Evolutionary conservation across 805 yeast genomes (phyloP).

Genomic region (Hanseniaspora lindneri): DNA sequence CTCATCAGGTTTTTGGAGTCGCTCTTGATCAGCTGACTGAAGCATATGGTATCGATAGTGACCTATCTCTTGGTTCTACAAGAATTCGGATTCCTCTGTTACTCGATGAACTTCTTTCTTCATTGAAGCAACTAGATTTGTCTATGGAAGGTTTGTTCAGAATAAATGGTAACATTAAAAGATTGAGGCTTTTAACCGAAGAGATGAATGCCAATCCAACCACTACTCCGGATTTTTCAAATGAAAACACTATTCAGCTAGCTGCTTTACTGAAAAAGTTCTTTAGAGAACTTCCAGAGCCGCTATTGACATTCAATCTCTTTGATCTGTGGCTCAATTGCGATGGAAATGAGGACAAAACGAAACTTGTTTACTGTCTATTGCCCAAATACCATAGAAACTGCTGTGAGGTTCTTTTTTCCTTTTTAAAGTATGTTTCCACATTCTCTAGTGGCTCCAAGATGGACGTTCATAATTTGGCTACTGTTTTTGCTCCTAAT

Average conservation of each 20-base stretch:
- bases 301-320: slow-evolving; percentile 63
- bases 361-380: slow-evolving; percentile 44
- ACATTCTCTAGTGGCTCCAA: slow-evolving; percentile 90
- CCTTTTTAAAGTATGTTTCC: slow-evolving; percentile 88
- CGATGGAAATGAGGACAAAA: slow-evolving; percentile 39
- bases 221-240: slow-evolving; percentile 54
- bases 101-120: slow-evolving; percentile 72
- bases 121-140: slow-evolving; percentile 82
- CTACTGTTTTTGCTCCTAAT: slow-evolving; percentile 92
- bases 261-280: slow-evolving; percentile 89
- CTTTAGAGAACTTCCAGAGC: slow-evolving; percentile 84
- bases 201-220: slow-evolving; percentile 64
- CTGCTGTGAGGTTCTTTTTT: slow-evolving; percentile 69
- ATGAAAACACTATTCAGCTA: slow-evolving; percentile 77
- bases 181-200: slow-evolving; percentile 60
- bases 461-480: slow-evolving; percentile 90
- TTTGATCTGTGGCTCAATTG: slow-evolving; percentile 70
- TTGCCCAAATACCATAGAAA: slow-evolving; percentile 75
- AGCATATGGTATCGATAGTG: slow-evolving; percentile 70
- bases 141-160: slow-evolving; percentile 94
- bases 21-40: slow-evolving; percentile 57
- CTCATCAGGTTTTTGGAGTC: slow-evolving; percentile 57
- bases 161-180: slow-evolving; percentile 86
- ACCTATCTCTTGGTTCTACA: slow-evolving; percentile 71
- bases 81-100: slow-evolving; percentile 72